A percentile compares a stretch with the other conserved stretches of the same genome.
phyloP scores from a whole-genome alignment of 1,284 basidiomycete species.

The Leccinum fallax region DNA sequence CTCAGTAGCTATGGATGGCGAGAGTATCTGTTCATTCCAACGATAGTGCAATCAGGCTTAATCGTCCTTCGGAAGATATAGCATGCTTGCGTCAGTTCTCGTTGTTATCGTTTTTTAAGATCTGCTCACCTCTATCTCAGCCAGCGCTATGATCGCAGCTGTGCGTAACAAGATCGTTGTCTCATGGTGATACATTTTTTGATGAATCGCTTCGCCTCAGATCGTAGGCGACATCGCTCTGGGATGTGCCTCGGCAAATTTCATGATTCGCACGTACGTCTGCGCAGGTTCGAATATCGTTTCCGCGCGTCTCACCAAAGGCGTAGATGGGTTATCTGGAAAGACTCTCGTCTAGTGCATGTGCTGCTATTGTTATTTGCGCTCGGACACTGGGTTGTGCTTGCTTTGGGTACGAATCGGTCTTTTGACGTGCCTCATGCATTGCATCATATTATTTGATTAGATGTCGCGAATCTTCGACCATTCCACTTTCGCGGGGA shows the following conservation, averaged over 20 bases:
- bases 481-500: not conserved
- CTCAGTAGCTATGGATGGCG: not conserved
- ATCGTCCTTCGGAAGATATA: not conserved
- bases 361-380: conserved; percentile 9
- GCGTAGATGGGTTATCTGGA: conserved; percentile 32
- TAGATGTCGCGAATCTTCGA: conserved; percentile 13
- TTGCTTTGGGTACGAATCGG: conserved; percentile 18
- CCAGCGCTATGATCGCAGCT: not conserved
- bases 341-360: conserved; percentile 14
- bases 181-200: not conserved
- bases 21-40: not conserved
- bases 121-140: conserved; percentile 13
- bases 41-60: conserved; percentile 10
- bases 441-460: not conserved
- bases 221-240: conserved; percentile 10
- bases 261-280: conserved; percentile 30
- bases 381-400: conserved; percentile 24
- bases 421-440: not conserved
- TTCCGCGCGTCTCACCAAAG: not conserved
- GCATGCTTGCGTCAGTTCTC: conserved; percentile 19
- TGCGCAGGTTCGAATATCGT: not conserved
- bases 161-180: conserved; percentile 11
- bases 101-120: not conserved
- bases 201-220: conserved; percentile 5
- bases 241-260: conserved; percentile 16